A percentile compares a stretch with the other conserved stretches of the same genome.
Evolutionary conservation across 768 basidiomycete species (phyloP).

Genomic region (Boletus vinaceobasis): DNA sequence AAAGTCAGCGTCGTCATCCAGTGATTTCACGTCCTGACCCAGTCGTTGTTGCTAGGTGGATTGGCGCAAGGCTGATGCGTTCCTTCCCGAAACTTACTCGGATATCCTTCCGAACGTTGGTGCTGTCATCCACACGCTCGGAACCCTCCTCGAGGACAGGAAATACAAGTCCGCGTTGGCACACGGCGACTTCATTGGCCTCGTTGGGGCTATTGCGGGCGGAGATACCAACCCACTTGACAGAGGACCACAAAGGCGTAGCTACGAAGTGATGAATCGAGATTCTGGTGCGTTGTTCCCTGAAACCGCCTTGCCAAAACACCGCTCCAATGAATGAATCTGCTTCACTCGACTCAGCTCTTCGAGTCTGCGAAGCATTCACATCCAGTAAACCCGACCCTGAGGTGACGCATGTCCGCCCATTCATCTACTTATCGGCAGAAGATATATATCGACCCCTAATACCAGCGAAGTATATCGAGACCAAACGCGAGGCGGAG

Average conservation of each 20-base stretch:
- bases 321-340: constrained; percentile 7
- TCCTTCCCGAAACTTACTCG: constrained; percentile 70
- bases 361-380: constrained; percentile 77
- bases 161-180: constrained; percentile 76
- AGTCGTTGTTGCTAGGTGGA: constrained; percentile 54
- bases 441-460: constrained; percentile 83
- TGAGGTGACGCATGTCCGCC: constrained; percentile 36
- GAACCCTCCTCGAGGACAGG: constrained; percentile 79
- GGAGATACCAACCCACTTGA: constrained; percentile 58
- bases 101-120: constrained; percentile 61
- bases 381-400: constrained; percentile 42
- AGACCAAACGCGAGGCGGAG: constrained; percentile 94
- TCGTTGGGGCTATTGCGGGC: constrained; percentile 47
- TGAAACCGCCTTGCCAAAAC: constrained; percentile 2
- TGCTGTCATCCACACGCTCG: constrained; percentile 91
- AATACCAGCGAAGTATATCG: constrained; percentile 82
- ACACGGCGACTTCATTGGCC: constrained; percentile 51
- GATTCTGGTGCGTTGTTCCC: constrained; percentile 70
- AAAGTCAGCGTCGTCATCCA: constrained; percentile 45
- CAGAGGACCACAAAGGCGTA: constrained; percentile 38
- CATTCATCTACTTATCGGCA: constrained; percentile 95
- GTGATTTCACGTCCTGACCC: constrained; percentile 7
- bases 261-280: constrained; percentile 81
- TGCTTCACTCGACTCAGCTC: constrained; percentile 40
- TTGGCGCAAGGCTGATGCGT: constrained; percentile 84